Percentiles rank a stretch among this genome's conserved stretches.
Evolutionary conservation across 495 filamentous ascomycete genomes (phyloP).

Genomic region (Penicillium fimorum): DNA sequence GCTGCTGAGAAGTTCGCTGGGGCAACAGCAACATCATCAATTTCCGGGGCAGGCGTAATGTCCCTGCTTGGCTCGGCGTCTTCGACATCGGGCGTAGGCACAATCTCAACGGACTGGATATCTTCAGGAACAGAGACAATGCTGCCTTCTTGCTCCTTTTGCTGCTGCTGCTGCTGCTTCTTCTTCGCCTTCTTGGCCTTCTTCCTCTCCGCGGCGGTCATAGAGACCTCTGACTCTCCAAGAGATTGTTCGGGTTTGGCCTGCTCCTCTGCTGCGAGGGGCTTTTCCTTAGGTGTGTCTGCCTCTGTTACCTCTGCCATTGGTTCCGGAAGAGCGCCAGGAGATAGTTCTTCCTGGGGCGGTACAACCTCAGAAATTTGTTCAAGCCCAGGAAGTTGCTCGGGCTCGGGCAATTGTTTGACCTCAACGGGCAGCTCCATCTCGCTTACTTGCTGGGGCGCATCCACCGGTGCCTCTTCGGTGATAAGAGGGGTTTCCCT

Average conservation of each 20-base stretch:
- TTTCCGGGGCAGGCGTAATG: not conserved
- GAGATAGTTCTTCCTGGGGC: not conserved
- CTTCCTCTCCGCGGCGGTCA: slow-evolving; percentile 35
- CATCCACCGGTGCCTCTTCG: not conserved
- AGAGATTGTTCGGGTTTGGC: not conserved
- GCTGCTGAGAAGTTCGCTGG: not conserved
- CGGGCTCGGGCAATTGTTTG: not conserved
- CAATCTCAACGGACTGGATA: not conserved
- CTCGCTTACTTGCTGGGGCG: not conserved
- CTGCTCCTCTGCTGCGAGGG: not conserved
- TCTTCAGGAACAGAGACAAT: slow-evolving; percentile 14
- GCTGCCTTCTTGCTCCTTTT: slow-evolving; percentile 15
- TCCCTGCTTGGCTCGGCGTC: slow-evolving; percentile 7
- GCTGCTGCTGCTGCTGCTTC: slow-evolving; percentile 15
- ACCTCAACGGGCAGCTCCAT: not conserved
- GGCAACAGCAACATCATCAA: not conserved
- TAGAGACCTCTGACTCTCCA: slow-evolving; percentile 18
- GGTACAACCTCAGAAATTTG: not conserved
- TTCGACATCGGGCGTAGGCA: slow-evolving; percentile 1
- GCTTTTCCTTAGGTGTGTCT: not conserved
- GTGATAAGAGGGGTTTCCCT: not conserved
- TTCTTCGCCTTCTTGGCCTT: slow-evolving; percentile 34
- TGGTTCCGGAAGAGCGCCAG: not conserved
- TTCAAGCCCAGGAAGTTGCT: slow-evolving; percentile 4
- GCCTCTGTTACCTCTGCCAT: not conserved